phyloP scores from a whole-genome alignment of 441 rosid species.

The Flueggea neowawraea region DNA sequence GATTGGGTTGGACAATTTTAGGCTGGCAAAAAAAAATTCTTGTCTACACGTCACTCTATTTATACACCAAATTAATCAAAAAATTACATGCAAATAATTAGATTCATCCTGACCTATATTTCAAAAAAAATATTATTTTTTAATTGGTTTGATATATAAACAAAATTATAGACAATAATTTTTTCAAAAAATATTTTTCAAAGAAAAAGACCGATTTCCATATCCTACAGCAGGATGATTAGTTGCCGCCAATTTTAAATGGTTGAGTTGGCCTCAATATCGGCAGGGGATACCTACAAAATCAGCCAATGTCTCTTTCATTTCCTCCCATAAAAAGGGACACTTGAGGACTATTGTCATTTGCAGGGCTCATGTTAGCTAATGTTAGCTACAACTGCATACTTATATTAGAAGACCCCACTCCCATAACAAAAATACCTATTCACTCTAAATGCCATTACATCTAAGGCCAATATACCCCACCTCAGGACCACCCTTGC shows the following conservation, averaged over 20 bases:
- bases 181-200: no score
- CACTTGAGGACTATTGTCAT: conserved; percentile 15
- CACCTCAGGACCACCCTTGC: conserved; percentile 21
- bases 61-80: no score
- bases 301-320: conserved; percentile 17
- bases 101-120: no score
- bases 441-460: no score
- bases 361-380: conserved; percentile 5
- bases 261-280: conserved; percentile 2
- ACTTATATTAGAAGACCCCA: conserved; percentile 4
- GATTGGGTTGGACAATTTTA: conserved; percentile 18
- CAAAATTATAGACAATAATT: no score
- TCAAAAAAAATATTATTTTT: no score
- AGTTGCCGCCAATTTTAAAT: conserved; percentile 14
- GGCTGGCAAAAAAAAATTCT: conserved; percentile 3
- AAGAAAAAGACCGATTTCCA: conserved; percentile 1
- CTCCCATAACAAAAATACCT: not conserved
- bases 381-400: conserved; percentile 7
- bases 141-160: no score
- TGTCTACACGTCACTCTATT: no score
- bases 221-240: conserved; percentile 2
- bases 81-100: no score
- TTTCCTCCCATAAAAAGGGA: conserved; percentile 10
- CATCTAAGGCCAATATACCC: conserved; percentile 8
- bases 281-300: no score